Base-by-base conservation (phyloP, 164 flowering plant species). In the Sextonia rubra region DNA sequence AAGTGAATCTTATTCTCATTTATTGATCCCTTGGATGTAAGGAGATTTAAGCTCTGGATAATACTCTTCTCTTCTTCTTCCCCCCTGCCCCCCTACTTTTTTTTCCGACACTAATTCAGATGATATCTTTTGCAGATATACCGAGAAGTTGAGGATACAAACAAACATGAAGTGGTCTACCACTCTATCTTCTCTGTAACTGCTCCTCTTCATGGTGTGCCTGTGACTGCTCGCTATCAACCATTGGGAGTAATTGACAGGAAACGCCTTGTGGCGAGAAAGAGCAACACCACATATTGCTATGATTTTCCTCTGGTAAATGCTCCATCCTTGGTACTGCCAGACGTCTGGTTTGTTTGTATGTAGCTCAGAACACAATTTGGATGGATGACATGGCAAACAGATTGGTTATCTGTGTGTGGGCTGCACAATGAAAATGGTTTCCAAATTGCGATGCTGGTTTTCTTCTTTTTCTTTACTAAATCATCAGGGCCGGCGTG, bases 251-350 rank as follows among this genome's bases (percentile, higher is more conserved):
- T 76, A 76, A 87, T 96, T 68, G 97, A 90, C 60, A 78, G 83
- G 60, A 93, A 90, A 75, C 99, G 99, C 37, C 89, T 96, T 60
- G 26, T 82, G 74, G 98, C 99, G 58, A 87, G 97, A 79, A 93
- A 82, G 80, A 93, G 84, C 83, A 90, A 74, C 84, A 93, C 99
- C 15, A 96, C 99, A 63, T 96, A 96, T 79, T 96, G 98, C 94
- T 96, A 96, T 71, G 99, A 96, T 79, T 96, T 96, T 77, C 98
- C 98, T 26, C 83, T 96, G 94, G 99, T 93, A 65, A 74, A 60
- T 8, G 37, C 56, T 76, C 44, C 32, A 63, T 30, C 24, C 32
- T 49, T 52, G 9, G 20, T 75, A 20, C 55, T 73, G 49, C 63
- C 23, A 58, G 2, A 2, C 12, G 12, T 52, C 44, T 52, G 20